These are phyloP conservation scores for Symbiotaphrina buchneri DNA, from an alignment of 495 filamentous ascomycete species.

Conservation along the genomic window DNA sequence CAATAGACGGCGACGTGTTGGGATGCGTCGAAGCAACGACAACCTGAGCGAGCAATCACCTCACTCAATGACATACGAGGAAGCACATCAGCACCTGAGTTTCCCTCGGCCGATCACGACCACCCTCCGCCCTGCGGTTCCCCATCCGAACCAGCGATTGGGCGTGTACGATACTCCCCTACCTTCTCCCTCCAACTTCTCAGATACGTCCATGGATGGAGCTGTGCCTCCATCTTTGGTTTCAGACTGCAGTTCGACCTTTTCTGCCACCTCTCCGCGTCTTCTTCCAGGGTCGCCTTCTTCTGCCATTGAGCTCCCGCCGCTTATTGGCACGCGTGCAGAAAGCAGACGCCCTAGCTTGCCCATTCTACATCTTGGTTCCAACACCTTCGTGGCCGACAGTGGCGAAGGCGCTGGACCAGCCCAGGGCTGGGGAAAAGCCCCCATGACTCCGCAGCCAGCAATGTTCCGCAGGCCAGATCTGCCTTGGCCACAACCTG, in stretches of 20 bases:
- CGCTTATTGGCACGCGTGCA: slow-evolving; percentile 9
- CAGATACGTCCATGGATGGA: slow-evolving; percentile 35
- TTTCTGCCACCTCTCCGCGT: too few species aligned
- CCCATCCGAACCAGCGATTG: too few species aligned
- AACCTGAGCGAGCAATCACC: slow-evolving; percentile 8
- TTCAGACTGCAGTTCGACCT: slow-evolving; percentile 45
- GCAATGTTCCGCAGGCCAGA: background rate
- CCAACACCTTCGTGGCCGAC: slow-evolving; percentile 2
- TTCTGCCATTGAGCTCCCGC: slow-evolving; percentile 13
- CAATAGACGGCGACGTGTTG: slow-evolving; percentile 42
- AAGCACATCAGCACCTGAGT: slow-evolving; percentile 16
- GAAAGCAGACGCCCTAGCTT: slow-evolving; percentile 7
- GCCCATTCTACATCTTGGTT: slow-evolving; percentile 3
- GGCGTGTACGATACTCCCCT: slow-evolving; percentile 40
- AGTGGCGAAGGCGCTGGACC: background rate
- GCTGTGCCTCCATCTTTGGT: slow-evolving; percentile 50
- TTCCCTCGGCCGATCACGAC: too few species aligned
- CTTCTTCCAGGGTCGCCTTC: slow-evolving; percentile 22
- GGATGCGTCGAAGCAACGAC: slow-evolving; percentile 20
- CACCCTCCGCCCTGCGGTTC: too few species aligned
- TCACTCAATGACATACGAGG: slow-evolving; percentile 6
- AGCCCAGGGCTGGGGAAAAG: background rate
- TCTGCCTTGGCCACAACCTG: too few species aligned
- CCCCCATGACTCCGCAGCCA: background rate
- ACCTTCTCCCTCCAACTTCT: slow-evolving; percentile 41